phyloP scores from a whole-genome alignment of 2,329 filamentous ascomycete genomes.

The Colletotrichum musicola region DNA sequence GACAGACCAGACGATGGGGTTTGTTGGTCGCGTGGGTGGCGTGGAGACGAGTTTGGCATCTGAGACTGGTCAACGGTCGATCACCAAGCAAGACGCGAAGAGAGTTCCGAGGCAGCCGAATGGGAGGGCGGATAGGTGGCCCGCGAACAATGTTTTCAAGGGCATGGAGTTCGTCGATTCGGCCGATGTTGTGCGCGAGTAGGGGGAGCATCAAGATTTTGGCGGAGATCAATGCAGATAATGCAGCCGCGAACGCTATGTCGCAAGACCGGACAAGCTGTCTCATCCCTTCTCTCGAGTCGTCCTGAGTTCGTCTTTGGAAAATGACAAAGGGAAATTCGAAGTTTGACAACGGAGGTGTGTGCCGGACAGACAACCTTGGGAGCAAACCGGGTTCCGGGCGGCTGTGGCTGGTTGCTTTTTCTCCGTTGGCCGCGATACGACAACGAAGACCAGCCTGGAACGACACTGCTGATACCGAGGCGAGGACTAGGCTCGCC shows the following conservation, averaged over 20 bases:
- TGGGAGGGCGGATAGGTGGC: conserved; percentile 21
- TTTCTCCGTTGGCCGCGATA: not conserved
- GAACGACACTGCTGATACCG: not conserved
- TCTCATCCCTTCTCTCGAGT: conserved; percentile 7
- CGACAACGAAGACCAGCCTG: conserved; percentile 4
- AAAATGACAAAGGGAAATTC: conserved; percentile 24
- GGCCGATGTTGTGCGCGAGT: conserved; percentile 1
- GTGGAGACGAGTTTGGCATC: conserved; percentile 38
- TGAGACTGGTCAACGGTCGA: conserved; percentile 37
- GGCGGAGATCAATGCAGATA: conserved; percentile 35
- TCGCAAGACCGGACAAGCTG: conserved; percentile 6
- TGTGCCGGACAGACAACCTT: conserved; percentile 5
- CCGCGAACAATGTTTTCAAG: conserved; percentile 32
- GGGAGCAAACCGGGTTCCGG: conserved; percentile 6
- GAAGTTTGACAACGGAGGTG: conserved; percentile 31
- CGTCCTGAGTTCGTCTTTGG: conserved; percentile 33
- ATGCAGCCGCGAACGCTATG: conserved; percentile 29
- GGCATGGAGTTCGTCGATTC: conserved; percentile 30
- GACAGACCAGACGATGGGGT: not conserved
- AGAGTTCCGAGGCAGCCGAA: conserved; percentile 38
- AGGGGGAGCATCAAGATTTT: not conserved
- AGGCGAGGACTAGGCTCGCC: not conserved
- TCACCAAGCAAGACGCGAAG: conserved; percentile 32
- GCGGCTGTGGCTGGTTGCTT: conserved; percentile 1
- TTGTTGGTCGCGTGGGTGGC: conserved; percentile 16